These are phyloP conservation scores for Pyrenochaeta sp. DNA, from an alignment of 2,329 filamentous ascomycete species.

Conservation along the genomic window DNA sequence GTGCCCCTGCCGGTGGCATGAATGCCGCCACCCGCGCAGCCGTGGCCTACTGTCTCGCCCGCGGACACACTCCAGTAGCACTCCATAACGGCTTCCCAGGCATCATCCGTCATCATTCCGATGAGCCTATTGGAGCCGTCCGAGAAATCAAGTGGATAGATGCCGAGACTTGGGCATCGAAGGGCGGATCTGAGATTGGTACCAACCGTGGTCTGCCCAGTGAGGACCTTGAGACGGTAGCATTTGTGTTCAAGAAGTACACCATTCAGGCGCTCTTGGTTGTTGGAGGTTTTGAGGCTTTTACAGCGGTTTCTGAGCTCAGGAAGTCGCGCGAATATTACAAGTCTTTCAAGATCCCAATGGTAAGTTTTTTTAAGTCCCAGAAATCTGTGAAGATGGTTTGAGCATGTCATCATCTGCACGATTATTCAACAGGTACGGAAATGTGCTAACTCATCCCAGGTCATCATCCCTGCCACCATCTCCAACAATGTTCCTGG, in stretches of 20 bases:
- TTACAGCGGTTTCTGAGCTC: slow-evolving; percentile 88
- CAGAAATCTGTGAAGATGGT: not conserved
- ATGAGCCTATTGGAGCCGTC: slow-evolving; percentile 82
- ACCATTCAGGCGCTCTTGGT: slow-evolving; percentile 91
- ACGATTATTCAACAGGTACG: too few relatives aligned
- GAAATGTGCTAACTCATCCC: slow-evolving; percentile 44
- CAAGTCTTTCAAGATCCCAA: slow-evolving; percentile 88
- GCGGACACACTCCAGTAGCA: slow-evolving; percentile 90
- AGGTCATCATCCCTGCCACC: slow-evolving; percentile 89
- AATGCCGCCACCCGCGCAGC: slow-evolving; percentile 94
- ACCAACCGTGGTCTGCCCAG: slow-evolving; percentile 93
- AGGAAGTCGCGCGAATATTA: slow-evolving; percentile 80
- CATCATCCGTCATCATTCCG: slow-evolving; percentile 86
- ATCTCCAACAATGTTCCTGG: slow-evolving; percentile 99
- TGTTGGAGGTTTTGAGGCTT: slow-evolving; percentile 95
- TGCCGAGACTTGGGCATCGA: slow-evolving; percentile 93
- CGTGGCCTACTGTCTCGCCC: slow-evolving; percentile 88
- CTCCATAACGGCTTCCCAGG: slow-evolving; percentile 98
- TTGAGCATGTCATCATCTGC: slow-evolving; percentile 60
- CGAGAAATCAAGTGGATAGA: slow-evolving; percentile 91
- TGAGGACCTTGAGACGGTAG: slow-evolving; percentile 84
- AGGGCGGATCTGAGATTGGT: slow-evolving; percentile 96
- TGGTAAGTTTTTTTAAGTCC: slow-evolving; percentile 52
- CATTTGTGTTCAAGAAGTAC: slow-evolving; percentile 83
- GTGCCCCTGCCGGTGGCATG: slow-evolving; percentile 96